Evolutionary conservation across 176 grass and related monocot species (phyloP).

Genomic region (Triticum urartu): DNA sequence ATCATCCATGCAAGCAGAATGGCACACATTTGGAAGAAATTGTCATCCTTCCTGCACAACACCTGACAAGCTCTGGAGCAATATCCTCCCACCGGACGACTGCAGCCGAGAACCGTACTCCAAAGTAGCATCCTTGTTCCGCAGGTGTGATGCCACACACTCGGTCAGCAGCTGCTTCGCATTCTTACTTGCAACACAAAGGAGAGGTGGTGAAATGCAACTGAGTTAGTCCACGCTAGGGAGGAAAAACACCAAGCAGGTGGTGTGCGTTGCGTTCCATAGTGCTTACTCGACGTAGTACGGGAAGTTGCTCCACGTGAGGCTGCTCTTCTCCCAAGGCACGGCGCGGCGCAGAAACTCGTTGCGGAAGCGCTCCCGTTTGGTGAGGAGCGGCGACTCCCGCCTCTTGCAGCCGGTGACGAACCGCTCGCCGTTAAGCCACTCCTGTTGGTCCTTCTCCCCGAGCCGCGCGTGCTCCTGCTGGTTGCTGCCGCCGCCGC

Average conservation of each 20-base stretch:
- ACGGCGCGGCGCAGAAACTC: constrained; percentile 78
- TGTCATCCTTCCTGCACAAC: background rate
- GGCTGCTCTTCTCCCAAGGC: constrained; percentile 70
- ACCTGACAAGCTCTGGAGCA: constrained; percentile 80
- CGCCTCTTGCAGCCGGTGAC: constrained; percentile 61
- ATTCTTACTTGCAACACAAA: constrained; percentile 47
- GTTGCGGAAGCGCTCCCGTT: constrained; percentile 69
- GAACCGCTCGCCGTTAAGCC: constrained; percentile 67
- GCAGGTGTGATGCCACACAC: constrained; percentile 77
- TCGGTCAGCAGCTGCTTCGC: constrained; percentile 58
- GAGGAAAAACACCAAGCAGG: background rate
- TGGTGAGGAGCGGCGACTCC: constrained; percentile 74
- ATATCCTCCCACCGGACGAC: constrained; percentile 70
- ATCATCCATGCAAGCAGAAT: background rate
- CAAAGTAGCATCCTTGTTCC: constrained; percentile 47
- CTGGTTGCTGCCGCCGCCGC: constrained; percentile 36
- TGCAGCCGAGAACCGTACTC: constrained; percentile 64
- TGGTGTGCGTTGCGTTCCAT: background rate
- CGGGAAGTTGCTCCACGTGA: constrained; percentile 78
- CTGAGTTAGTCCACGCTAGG: background rate
- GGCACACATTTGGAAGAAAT: constrained; percentile 5
- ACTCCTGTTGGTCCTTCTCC: constrained; percentile 89
- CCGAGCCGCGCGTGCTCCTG: constrained; percentile 83
- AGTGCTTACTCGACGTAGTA: constrained; percentile 79
- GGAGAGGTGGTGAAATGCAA: background rate